A percentile compares a stretch with the other conserved stretches of the same genome.
Evolutionary conservation across 805 yeast genomes (phyloP).

Genomic region (Starmerella lactis-condensi): DNA sequence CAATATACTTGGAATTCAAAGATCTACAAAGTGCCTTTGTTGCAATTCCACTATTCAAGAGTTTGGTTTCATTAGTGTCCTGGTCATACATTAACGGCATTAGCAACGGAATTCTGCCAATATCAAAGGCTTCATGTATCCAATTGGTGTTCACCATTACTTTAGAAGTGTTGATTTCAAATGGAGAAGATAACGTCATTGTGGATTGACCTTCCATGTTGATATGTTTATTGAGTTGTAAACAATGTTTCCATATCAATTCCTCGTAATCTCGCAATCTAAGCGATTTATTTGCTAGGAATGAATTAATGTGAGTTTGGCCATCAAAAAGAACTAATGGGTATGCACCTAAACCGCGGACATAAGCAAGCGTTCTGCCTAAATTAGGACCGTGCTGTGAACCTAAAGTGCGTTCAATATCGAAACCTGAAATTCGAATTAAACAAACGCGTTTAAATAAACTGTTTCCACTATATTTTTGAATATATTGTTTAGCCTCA

Average conservation of each 20-base stretch:
- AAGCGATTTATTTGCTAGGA: conserved; percentile 7
- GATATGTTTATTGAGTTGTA: conserved; percentile 4
- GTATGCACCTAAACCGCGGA: conserved; percentile 48
- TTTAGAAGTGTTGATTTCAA: conserved; percentile 20
- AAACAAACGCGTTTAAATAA: conserved; percentile 19
- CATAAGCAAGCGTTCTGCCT: conserved; percentile 36
- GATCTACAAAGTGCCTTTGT: conserved; percentile 26
- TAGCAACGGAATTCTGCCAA: conserved; percentile 31
- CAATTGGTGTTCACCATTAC: conserved; percentile 23
- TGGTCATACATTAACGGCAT: conserved; percentile 54
- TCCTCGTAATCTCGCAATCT: conserved; percentile 8
- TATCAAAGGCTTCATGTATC: conserved; percentile 27
- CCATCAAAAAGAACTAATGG: conserved; percentile 51
- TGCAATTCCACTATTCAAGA: conserved; percentile 26
- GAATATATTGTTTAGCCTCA: conserved; percentile 66
- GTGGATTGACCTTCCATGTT: conserved; percentile 8
- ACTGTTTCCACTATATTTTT: conserved; percentile 38
- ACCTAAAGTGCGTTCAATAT: conserved; percentile 9
- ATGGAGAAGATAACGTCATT: conserved; percentile 24
- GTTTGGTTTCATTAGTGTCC: conserved; percentile 26
- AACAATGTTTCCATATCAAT: conserved; percentile 7
- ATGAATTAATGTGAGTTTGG: conserved; percentile 18
- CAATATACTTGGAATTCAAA: conserved; percentile 20
- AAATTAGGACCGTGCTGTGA: conserved; percentile 17
- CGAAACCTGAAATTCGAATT: conserved; percentile 15